Evolutionary conservation across 768 basidiomycete species (phyloP).

Genomic region (Omphalotus guepiniiformis): DNA sequence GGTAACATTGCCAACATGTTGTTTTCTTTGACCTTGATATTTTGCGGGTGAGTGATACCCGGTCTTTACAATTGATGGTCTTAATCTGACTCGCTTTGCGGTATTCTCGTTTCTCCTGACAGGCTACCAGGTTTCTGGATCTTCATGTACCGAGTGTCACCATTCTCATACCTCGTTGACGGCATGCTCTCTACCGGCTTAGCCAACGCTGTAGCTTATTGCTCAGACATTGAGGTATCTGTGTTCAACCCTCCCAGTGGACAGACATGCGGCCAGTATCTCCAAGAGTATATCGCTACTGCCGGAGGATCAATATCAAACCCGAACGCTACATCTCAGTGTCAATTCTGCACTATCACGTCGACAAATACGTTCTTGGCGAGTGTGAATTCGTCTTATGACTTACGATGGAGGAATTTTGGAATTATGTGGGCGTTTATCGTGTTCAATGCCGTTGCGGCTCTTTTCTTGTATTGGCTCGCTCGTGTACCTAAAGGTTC

Average conservation of each 20-base stretch:
- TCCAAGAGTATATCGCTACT: constrained; percentile 43
- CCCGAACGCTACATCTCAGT: constrained; percentile 42
- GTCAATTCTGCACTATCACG: constrained; percentile 51
- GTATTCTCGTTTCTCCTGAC: constrained; percentile 27
- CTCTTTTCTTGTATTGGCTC: constrained; percentile 12
- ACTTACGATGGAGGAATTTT: constrained; percentile 46
- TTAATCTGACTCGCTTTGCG: not conserved
- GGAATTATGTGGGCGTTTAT: constrained; percentile 48
- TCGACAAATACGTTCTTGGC: constrained; percentile 39
- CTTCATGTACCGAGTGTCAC: constrained; percentile 44
- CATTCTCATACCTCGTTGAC: constrained; percentile 49
- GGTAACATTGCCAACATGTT: constrained; percentile 37
- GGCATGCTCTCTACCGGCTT: constrained; percentile 46
- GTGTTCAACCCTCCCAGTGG: constrained; percentile 55
- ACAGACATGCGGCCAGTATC: constrained; percentile 50
- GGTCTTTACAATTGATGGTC: not conserved
- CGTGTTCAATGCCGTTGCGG: constrained; percentile 35
- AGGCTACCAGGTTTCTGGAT: constrained; percentile 26
- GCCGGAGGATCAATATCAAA: constrained; percentile 61
- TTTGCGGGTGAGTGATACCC: constrained; percentile 31
- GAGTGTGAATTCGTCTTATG: constrained; percentile 55
- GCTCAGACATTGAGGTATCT: constrained; percentile 59
- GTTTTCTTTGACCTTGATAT: constrained; percentile 36
- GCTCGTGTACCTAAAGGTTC: constrained; percentile 12
- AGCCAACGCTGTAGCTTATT: constrained; percentile 46